Percentiles rank a stretch among this genome's conserved stretches.
Evolutionary conservation across 2,329 filamentous ascomycete genomes (phyloP).

Genomic region (Penicillium sp.): DNA sequence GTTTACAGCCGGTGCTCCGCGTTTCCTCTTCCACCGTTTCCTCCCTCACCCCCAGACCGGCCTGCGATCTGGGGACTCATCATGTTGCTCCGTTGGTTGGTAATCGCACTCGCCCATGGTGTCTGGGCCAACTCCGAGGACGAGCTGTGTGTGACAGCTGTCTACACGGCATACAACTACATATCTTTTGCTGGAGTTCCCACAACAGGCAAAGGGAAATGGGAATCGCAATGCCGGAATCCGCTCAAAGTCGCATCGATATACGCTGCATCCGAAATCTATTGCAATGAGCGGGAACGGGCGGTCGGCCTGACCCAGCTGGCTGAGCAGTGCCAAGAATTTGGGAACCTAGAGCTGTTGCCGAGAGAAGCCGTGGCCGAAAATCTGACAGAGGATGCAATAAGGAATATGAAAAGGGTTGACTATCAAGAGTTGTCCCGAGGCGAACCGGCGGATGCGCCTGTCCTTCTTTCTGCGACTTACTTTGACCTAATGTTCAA

Average conservation of each 20-base stretch:
- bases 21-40: slow-evolving; percentile 6
- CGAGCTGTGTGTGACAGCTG: slow-evolving; percentile 34
- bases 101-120: slow-evolving; percentile 11
- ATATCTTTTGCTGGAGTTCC: slow-evolving; percentile 30
- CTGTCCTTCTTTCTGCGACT: slow-evolving; percentile 33
- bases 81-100: slow-evolving; percentile 24
- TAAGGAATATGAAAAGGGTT: slow-evolving; percentile 34
- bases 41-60: background rate
- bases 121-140: slow-evolving; percentile 14
- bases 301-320: slow-evolving; percentile 24
- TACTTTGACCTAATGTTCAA: slow-evolving; percentile 32
- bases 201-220: slow-evolving; percentile 16
- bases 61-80: slow-evolving; percentile 4
- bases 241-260: slow-evolving; percentile 34
- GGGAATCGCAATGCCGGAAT: slow-evolving; percentile 34
- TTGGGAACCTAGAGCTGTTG: slow-evolving; percentile 25
- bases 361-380: slow-evolving; percentile 29
- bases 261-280: slow-evolving; percentile 36
- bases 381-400: slow-evolving; percentile 34
- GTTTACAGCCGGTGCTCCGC: slow-evolving; percentile 8
- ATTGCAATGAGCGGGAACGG: slow-evolving; percentile 30
- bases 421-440: slow-evolving; percentile 31
- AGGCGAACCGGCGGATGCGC: slow-evolving; percentile 16
- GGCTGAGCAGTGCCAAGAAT: slow-evolving; percentile 22
- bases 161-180: slow-evolving; percentile 34